A percentile compares a stretch with the other conserved stretches of the same genome.
phyloP scores from a whole-genome alignment of 2,329 filamentous ascomycete species.

The Myriosclerotinia scirpicola region DNA sequence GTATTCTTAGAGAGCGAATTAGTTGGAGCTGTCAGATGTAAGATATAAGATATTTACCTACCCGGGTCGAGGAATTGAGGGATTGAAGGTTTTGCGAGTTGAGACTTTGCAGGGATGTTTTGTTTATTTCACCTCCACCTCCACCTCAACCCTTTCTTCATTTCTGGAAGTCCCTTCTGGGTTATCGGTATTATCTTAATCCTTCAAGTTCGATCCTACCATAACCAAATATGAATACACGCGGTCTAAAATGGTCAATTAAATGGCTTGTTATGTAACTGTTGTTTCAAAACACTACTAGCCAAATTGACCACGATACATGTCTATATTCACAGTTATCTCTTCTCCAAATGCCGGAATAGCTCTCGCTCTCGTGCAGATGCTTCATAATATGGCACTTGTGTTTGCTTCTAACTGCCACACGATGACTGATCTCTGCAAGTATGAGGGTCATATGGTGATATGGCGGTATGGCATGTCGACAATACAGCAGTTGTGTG shows the following conservation, averaged over 20 bases:
- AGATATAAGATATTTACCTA: not conserved
- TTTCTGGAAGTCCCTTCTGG: not conserved
- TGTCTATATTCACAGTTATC: not conserved
- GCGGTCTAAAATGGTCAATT: not conserved
- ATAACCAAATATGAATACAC: not conserved
- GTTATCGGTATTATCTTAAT: not conserved
- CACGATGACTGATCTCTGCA: too few relatives aligned
- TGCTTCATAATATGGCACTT: too few relatives aligned
- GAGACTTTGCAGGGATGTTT: not conserved
- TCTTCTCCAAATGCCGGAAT: not conserved
- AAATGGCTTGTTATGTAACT: not conserved
- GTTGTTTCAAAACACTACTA: not conserved
- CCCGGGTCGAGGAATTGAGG: not conserved
- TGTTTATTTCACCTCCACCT: not conserved
- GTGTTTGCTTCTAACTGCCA: too few relatives aligned
- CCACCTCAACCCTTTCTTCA: not conserved
- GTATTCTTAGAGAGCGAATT: not conserved
- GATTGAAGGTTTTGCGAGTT: not conserved
- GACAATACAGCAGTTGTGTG: not conserved
- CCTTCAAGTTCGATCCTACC: too few relatives aligned
- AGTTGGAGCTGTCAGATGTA: not conserved
- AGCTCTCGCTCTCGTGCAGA: not conserved
- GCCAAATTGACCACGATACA: not conserved
- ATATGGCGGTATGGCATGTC: too few relatives aligned
- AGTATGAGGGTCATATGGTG: too few relatives aligned